phyloP scores from a whole-genome alignment of 352 stramenopile genomes.

The Phytopythium cucurbitacearum region DNA sequence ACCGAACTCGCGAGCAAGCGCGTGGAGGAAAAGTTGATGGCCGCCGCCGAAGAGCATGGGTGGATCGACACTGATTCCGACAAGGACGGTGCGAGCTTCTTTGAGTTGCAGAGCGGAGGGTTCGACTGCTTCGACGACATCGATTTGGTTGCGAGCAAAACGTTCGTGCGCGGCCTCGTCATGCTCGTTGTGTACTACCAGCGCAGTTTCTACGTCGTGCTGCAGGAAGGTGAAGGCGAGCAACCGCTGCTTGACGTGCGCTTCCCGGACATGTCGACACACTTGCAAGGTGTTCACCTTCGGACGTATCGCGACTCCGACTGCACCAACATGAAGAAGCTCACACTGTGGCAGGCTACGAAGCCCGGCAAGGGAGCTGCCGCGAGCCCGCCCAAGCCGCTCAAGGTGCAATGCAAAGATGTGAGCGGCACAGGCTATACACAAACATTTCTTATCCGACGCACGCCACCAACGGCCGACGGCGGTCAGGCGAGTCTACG shows the following conservation, averaged over 20 bases:
- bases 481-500: conserved; percentile 46
- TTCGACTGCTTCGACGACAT: conserved; percentile 84
- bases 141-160: conserved; percentile 86
- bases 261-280: conserved; percentile 89
- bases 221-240: conserved; percentile 87
- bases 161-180: conserved; percentile 78
- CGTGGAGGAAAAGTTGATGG: conserved; percentile 85
- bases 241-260: conserved; percentile 93
- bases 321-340: conserved; percentile 86
- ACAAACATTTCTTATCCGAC: conserved; percentile 82
- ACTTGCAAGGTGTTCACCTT: conserved; percentile 89
- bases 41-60: conserved; percentile 74
- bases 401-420: conserved; percentile 82
- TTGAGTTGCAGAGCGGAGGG: conserved; percentile 90
- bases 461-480: conserved; percentile 36
- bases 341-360: conserved; percentile 87
- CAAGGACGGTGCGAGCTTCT: conserved; percentile 77
- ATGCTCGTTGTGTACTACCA: conserved; percentile 83
- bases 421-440: conserved; percentile 76
- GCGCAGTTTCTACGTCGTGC: conserved; percentile 89
- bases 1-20: conserved; percentile 75
- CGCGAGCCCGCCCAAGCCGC: conserved; percentile 65
- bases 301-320: conserved; percentile 75
- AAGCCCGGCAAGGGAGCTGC: conserved; percentile 23
- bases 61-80: conserved; percentile 88